A percentile compares a stretch with the other conserved stretches of the same genome.
Conservation (phyloP, 345 rosid genomes). For the Ailanthus altissimus region DNA sequence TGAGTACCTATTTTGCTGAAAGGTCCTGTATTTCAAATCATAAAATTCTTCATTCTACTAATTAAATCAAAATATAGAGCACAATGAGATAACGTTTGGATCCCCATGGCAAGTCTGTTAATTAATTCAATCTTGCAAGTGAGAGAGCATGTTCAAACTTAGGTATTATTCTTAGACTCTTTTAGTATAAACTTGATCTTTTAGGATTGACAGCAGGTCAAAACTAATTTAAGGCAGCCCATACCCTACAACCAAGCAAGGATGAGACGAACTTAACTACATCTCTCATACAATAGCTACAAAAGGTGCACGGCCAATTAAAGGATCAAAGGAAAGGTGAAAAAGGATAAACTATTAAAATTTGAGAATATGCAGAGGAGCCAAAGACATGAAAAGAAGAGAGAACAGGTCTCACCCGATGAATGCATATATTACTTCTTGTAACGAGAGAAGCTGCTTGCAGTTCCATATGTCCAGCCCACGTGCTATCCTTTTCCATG, state of each 20-base stretch:
- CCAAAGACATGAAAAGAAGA: background rate
- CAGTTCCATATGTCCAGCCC: constrained; percentile 97
- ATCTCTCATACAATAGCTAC: background rate
- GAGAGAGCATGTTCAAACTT: background rate
- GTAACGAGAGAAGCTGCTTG: constrained; percentile 96
- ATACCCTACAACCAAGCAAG: constrained; percentile 2
- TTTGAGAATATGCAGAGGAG: background rate
- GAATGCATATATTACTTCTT: constrained; percentile 77
- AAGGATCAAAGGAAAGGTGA: constrained; percentile 5
- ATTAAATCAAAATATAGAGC: background rate
- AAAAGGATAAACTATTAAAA: background rate
- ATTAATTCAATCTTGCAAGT: background rate
- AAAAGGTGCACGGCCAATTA: background rate
- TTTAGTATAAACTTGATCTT: background rate
- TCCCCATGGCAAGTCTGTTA: background rate
- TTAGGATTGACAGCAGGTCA: background rate
- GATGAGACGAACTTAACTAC: background rate
- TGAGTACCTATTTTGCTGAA: background rate
- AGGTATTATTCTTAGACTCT: background rate
- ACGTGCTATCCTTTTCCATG: constrained; percentile 87
- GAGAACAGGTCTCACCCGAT: constrained; percentile 51
- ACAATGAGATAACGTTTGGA: background rate
- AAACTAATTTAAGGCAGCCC: background rate
- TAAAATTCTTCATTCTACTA: background rate
- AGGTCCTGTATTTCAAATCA: background rate